phyloP scores from a whole-genome alignment of 192 early-diverging fungal genomes.

The Allomyces arbusculus region DNA sequence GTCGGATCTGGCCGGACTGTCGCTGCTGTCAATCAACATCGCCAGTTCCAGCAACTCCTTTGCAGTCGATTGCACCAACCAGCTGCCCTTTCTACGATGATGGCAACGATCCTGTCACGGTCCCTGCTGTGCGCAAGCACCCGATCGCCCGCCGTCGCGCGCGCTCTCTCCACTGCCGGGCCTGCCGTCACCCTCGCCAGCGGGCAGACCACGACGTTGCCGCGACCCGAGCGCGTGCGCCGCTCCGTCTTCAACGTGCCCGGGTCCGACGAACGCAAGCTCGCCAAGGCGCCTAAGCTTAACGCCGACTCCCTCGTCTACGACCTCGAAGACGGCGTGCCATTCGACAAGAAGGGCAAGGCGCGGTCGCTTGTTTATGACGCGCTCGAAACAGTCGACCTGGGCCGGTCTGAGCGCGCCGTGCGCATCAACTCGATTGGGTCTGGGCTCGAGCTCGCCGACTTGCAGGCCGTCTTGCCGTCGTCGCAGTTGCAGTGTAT shows the following conservation, averaged over 20 bases:
- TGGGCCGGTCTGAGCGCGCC: conserved; percentile 53
- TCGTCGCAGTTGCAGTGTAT: conserved; percentile 43
- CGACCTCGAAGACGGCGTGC: conserved; percentile 84
- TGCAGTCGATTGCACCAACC: too few relatives aligned
- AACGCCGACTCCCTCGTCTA: conserved; percentile 68
- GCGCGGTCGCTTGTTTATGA: conserved; percentile 51
- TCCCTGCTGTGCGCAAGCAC: too few relatives aligned
- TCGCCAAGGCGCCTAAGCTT: conserved; percentile 47
- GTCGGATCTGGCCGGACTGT: too few relatives aligned
- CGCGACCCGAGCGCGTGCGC: neutral
- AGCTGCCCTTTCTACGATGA: too few relatives aligned
- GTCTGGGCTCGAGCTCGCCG: conserved; percentile 51
- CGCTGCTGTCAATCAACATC: too few relatives aligned
- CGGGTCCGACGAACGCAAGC: conserved; percentile 72
- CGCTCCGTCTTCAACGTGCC: conserved; percentile 21
- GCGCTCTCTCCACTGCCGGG: too few relatives aligned
- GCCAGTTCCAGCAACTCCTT: too few relatives aligned
- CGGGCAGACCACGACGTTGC: neutral
- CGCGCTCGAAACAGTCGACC: conserved; percentile 38
- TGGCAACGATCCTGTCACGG: too few relatives aligned
- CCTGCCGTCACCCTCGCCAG: too few relatives aligned
- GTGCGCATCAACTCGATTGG: conserved; percentile 80
- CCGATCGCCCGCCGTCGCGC: too few relatives aligned
- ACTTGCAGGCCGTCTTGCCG: conserved; percentile 54
- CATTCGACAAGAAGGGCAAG: conserved; percentile 55